Base-by-base conservation (phyloP, 2,329 filamentous ascomycete genomes). In the Rhinocladiella mackenziei region DNA sequence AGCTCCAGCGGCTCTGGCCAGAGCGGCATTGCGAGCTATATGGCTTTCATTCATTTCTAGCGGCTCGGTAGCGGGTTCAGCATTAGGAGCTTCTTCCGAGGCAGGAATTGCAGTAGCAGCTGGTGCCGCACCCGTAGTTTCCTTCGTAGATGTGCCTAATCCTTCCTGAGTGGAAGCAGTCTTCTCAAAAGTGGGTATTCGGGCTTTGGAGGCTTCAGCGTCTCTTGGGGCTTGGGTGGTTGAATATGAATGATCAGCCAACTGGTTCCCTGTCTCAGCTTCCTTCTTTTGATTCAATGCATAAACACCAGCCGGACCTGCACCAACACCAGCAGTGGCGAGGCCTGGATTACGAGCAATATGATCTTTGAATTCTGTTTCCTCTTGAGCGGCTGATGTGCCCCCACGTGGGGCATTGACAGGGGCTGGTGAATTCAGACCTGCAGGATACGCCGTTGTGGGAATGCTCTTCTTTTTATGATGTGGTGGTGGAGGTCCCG, bases 381-480 rank as follows among this genome's bases (percentile, higher is more conserved):
- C 39, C 6, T 38, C 36, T 13, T 19, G 10, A 7, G 32, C 25
- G 7, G 22, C 44, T n/a, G 37, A 17, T 6, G 52, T 53, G 18
- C 52, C 52, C 34, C 54, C 54, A 18, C 55, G 39, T 10, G 54
- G 54, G 20, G 54, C n/a, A 36, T 44, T 47, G 17, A 56, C 48
- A 15, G 54, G 41, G 9, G 40, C 22, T 26, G 54, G 52, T 35
- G 52, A 55, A 14, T 40, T 36, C 13, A 39, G 14, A 9, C 52
- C 53, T 23, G 46, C 50, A 19, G 54, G 54, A 38, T 56, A 56
- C 9, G 54, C 54, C 10, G 50, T 56, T 8, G 54, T 56, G 4
- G 54, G 54, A 35, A 56, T 56, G 34, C 50, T 52, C 23, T 56
- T 50, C 30, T 54, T 49, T 11, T 48, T 34, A 25, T 51, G 39